phyloP scores from a whole-genome alignment of 1,139 yeast species.

The Yamadazyma epiphylla region DNA sequence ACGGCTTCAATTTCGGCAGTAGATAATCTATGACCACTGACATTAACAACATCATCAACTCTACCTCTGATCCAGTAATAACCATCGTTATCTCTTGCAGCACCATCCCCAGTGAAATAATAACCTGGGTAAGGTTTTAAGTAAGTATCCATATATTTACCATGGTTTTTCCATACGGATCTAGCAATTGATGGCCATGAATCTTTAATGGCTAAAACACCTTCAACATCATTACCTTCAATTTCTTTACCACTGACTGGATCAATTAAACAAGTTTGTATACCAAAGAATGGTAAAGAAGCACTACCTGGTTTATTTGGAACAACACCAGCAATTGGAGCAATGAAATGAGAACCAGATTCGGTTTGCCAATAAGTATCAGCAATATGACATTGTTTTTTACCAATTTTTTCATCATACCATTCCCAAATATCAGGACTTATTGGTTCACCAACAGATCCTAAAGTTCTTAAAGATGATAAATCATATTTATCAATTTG shows the following conservation, averaged over 20 bases:
- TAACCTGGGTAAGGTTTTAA: slow-evolving; percentile 65
- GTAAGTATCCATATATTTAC: slow-evolving; percentile 66
- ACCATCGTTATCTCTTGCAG: slow-evolving; percentile 74
- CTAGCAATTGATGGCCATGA: slow-evolving; percentile 82
- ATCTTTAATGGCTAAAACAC: slow-evolving; percentile 66
- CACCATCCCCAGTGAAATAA: slow-evolving; percentile 81
- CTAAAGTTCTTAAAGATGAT: slow-evolving; percentile 65
- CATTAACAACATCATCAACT: slow-evolving; percentile 81
- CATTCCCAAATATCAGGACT: slow-evolving; percentile 94
- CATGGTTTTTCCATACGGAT: slow-evolving; percentile 70
- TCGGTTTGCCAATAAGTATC: slow-evolving; percentile 89
- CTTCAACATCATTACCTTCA: slow-evolving; percentile 61
- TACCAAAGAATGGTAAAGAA: slow-evolving; percentile 74
- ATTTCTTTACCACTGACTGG: slow-evolving; percentile 70
- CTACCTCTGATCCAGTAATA: slow-evolving; percentile 79
- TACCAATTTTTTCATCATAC: slow-evolving; percentile 79
- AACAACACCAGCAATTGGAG: slow-evolving; percentile 70
- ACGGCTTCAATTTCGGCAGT: slow-evolving; percentile 85
- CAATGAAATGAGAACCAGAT: slow-evolving; percentile 69
- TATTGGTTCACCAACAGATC: slow-evolving; percentile 90
- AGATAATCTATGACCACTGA: slow-evolving; percentile 74
- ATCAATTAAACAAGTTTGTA: slow-evolving; percentile 64
- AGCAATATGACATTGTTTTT: slow-evolving; percentile 67
- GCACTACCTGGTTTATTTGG: slow-evolving; percentile 81
- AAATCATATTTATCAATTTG: slow-evolving; percentile 63